Evolutionary conservation across 140 eudicot genomes (phyloP), one percentile per base, ranked within the genome.

Genomic region (Stevia rebaudiana): DNA sequence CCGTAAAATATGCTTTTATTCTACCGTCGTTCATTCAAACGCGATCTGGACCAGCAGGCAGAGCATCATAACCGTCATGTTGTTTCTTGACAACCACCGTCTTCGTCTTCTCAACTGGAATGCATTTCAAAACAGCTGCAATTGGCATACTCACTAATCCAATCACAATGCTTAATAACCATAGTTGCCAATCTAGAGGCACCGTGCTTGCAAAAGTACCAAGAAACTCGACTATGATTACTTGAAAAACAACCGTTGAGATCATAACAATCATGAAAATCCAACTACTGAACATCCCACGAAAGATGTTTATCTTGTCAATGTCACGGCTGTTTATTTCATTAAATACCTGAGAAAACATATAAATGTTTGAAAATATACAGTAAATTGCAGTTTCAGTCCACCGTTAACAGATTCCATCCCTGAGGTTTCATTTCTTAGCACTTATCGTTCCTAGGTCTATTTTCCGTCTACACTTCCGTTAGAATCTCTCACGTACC

Each of bases 301-400:
- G 78, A 61, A 87, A 87, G 21, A 91, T 76, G 76, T 91, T 91
- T 6, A 91, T 85, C 79, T 78, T 85, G 61, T 87, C 96, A 22
- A 91, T 85, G 67, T 92, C 96, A 39, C 96, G 91, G 68, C 96
- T 92, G 83, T 92, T 92, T 68, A 92, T 85, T 68, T 92, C 98
- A 60, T 92, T 92, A 69, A 88, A 92, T 11, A 92, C 99, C 99
- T 91, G 84, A 50, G 54, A n/a, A 65, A 44, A 54, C 1, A 72
- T n/a, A 48, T 12, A 8, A 13, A 5, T 15, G 44, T 15, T 33
- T n/a, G n/a, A n/a, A n/a, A n/a, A n/a, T n/a, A n/a, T n/a, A n/a
- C n/a, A n/a, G n/a, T n/a, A n/a, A n/a, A n/a, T n/a, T n/a, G n/a
- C n/a, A n/a, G n/a, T n/a, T n/a, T n/a, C n/a, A n/a, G n/a, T n/a